Base-by-base conservation (phyloP, 352 stramenopile genomes). In the Pythium angustatum region DNA sequence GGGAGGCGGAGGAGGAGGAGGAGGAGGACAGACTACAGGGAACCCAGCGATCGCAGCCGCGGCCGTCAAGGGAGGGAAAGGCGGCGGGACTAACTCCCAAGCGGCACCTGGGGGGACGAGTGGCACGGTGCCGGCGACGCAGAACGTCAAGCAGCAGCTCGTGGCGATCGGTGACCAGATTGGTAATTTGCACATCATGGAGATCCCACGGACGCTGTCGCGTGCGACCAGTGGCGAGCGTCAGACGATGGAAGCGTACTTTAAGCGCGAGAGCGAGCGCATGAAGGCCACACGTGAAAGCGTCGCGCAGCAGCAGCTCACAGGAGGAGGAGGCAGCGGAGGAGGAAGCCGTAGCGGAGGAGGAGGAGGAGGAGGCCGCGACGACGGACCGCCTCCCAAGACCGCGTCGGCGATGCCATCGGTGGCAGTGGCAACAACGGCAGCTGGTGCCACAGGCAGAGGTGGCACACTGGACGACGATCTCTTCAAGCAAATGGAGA, bases 111-210 rank as follows among this genome's bases (percentile, higher is more conserved):
- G 17, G 12, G 49, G 30, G 17, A 34, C 17, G 28, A 58, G 63
- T 15, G 59, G 56, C 8, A 64, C 41, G 19, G 48, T 40, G 2
- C 66, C 47, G 22, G 40, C 64, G 19, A 75, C 33, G 28, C 69
- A 74, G 14, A 78, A 72, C 33, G 72, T 85, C 52, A 94, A 96
- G 72, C 85, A 96, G 65, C 90, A 98, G 72, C 79, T 98, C 50
- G 77, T 98, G 21, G 90, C 89, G 19, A 83, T 98, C 49, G 93
- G 93, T 41, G 92, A 98, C 64, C 82, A 95, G 63, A 91, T 87
- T 28, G 93, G 93, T 2, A 97, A 97, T 68, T 72, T 98, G 40
- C 92, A 98, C 71, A 94, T 98, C 59, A 82, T 97, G 62, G 87
- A 97, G 59, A 84, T 98, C 51, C 93, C 91, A 24, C 78, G 89